Percentiles rank a stretch among this genome's conserved stretches.
phyloP scores from a whole-genome alignment of 1,139 yeast species.

The Yamadazyma kanchanaburiensis region DNA sequence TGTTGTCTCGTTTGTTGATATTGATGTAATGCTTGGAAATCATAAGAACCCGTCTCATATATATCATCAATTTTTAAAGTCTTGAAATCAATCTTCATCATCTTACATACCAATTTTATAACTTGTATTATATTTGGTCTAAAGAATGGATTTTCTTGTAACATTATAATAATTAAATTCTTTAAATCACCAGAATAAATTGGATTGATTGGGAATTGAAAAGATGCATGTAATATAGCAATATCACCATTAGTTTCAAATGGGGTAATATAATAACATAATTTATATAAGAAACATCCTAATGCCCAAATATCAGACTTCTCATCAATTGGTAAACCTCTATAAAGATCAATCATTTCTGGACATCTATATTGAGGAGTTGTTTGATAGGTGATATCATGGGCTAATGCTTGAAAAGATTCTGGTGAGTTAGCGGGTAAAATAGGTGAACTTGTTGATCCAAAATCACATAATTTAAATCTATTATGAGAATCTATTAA shows the following conservation, averaged over 20 bases:
- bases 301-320: slow-evolving; percentile 97
- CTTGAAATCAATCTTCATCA: slow-evolving; percentile 28
- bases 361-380: slow-evolving; percentile 98
- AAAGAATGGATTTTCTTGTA: slow-evolving; percentile 73
- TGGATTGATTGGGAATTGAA: slow-evolving; percentile 56
- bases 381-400: slow-evolving; percentile 85
- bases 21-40: slow-evolving; percentile 45
- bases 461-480: slow-evolving; percentile 90
- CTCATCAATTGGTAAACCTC: slow-evolving; percentile 87
- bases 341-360: slow-evolving; percentile 88
- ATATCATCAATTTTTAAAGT: slow-evolving; percentile 32
- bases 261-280: slow-evolving; percentile 93
- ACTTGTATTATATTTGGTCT: slow-evolving; percentile 87
- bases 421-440: slow-evolving; percentile 64
- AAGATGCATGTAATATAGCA: slow-evolving; percentile 67
- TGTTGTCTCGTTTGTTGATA: slow-evolving; percentile 40
- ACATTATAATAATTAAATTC: slow-evolving; percentile 72
- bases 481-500: slow-evolving; percentile 69
- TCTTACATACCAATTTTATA: slow-evolving; percentile 31
- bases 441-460: slow-evolving; percentile 67
- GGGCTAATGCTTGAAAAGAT: slow-evolving; percentile 67
- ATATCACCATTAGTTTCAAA: slow-evolving; percentile 75
- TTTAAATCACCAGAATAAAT: slow-evolving; percentile 59
- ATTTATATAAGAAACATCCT: slow-evolving; percentile 85
- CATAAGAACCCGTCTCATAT: slow-evolving; percentile 37